These are phyloP conservation scores for Dalbergia oliveri DNA, from an alignment of 306 rosid species.

Conservation along the genomic window DNA sequence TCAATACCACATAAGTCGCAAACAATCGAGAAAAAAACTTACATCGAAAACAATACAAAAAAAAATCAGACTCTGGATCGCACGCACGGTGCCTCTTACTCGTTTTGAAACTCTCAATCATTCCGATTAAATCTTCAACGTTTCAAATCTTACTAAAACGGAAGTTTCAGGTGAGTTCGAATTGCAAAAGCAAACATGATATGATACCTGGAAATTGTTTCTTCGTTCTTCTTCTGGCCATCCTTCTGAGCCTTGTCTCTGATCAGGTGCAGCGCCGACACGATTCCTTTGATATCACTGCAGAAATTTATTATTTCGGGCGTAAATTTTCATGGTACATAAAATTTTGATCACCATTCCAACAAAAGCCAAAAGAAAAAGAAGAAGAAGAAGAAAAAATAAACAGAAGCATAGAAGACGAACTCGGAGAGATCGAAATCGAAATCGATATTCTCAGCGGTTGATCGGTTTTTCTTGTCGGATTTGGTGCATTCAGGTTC, in stretches of 20 bases:
- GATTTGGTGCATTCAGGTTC: conserved; percentile 59
- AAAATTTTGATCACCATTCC: conserved; percentile 26
- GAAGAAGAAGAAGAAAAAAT: not conserved
- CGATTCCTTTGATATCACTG: conserved; percentile 86
- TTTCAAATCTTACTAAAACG: not conserved
- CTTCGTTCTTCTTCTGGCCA: conserved; percentile 95
- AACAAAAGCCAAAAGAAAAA: not conserved
- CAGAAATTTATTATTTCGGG: conserved; percentile 5
- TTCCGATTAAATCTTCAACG: conserved; percentile 4
- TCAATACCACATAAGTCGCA: not conserved
- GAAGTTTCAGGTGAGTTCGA: conserved; percentile 29
- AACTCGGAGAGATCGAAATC: conserved; percentile 84
- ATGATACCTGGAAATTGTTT: conserved; percentile 85
- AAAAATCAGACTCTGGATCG: conserved; percentile 16
- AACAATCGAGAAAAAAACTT: not conserved
- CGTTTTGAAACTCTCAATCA: conserved; percentile 19
- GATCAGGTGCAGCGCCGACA: conserved; percentile 85
- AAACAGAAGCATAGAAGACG: conserved; percentile 24
- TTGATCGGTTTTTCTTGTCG: conserved; percentile 58
- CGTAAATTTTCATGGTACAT: conserved; percentile 10
- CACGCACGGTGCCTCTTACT: not conserved
- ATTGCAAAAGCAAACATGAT: conserved; percentile 19
- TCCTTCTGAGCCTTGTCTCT: conserved; percentile 88
- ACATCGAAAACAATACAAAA: conserved; percentile 27
- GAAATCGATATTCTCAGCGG: conserved; percentile 53